Base-by-base conservation (phyloP, 345 rosid genomes). In the Lagerstroemia speciosa region DNA sequence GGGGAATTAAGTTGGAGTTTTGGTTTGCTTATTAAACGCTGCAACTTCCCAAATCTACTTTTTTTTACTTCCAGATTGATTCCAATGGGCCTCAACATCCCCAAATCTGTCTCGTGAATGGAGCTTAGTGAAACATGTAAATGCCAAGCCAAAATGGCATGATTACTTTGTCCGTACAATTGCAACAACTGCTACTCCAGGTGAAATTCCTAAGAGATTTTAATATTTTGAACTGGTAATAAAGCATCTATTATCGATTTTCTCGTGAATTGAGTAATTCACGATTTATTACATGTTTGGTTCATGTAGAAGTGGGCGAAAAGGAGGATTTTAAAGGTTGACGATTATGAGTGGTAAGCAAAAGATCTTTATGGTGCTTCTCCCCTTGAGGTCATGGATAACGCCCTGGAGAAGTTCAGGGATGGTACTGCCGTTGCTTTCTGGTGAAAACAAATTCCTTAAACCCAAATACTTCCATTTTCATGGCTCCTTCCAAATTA, bases 391-490 rank as follows among this genome's bases (percentile, higher is more conserved):
- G 82, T 90, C 66, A 84, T 90, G 86, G 97, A 93, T 15, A 90
- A 80, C 71, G 98, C 97, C 26, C 83, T 93, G 3, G 89, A 85
- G 78, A 82, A 74, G 74, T 93, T 93, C 48, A 96, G 98, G 31
- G 63, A 79, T 48, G 88, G 88, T 30, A 93, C 90, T 45, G 98
- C 97, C 7, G 87, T 93, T 53, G 98, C 98, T 46, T 93, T 93
- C 82, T 90, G 96, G 98, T 90, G n/a, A n/a, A n/a, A n/a, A n/a
- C n/a, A n/a, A 73, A 22, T 11, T 14, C 38, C 6, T 15, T 46
- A 40, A 7, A 20, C 33, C n/a, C 46, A 48, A 66, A 26, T 45
- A 26, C n/a, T 5, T 40, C 29, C 37, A 36, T 5, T n/a, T 32
- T n/a, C 30, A 30, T 50, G 2, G 32, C 15, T 67, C 8, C 32